Evolutionary conservation across 352 stramenopile genomes (phyloP).

Genomic region (Phytophthora litchii): DNA sequence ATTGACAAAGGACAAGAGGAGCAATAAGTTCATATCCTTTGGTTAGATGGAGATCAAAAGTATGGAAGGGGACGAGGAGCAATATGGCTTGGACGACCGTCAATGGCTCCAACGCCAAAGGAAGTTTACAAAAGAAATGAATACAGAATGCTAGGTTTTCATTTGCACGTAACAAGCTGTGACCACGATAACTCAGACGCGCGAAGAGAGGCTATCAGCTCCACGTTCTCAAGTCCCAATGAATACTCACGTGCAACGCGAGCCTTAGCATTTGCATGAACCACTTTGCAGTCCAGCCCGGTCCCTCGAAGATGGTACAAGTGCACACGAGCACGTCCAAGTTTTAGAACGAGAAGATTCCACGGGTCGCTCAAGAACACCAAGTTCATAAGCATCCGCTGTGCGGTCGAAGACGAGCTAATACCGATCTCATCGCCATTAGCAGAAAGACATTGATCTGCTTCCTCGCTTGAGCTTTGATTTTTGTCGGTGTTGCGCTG

Average conservation of each 20-base stretch:
- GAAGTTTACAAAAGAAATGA: neutral
- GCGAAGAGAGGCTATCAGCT: conserved; percentile 51
- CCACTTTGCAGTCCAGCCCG: conserved; percentile 41
- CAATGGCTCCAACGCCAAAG: neutral
- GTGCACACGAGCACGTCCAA: conserved; percentile 55
- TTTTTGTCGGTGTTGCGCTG: conserved; percentile 18
- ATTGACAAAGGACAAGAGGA: conserved; percentile 11
- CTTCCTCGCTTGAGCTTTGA: conserved; percentile 7
- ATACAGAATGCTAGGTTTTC: conserved; percentile 2
- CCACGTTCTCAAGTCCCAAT: conserved; percentile 42
- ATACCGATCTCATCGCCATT: conserved; percentile 11
- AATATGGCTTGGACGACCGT: no score
- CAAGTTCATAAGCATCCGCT: conserved; percentile 64
- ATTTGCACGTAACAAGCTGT: conserved; percentile 57
- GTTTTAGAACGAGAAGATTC: conserved; percentile 56
- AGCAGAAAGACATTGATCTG: neutral
- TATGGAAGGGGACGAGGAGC: no score
- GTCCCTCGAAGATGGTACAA: conserved; percentile 26
- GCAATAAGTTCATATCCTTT: no score
- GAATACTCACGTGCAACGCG: conserved; percentile 60
- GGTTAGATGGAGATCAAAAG: no score
- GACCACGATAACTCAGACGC: conserved; percentile 55
- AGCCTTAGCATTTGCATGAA: conserved; percentile 57
- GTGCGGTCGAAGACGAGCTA: conserved; percentile 26
- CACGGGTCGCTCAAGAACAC: conserved; percentile 61